These are phyloP conservation scores for Hypomyces perniciosus DNA, from an alignment of 2,329 filamentous ascomycete genomes.

Conservation along the genomic window DNA sequence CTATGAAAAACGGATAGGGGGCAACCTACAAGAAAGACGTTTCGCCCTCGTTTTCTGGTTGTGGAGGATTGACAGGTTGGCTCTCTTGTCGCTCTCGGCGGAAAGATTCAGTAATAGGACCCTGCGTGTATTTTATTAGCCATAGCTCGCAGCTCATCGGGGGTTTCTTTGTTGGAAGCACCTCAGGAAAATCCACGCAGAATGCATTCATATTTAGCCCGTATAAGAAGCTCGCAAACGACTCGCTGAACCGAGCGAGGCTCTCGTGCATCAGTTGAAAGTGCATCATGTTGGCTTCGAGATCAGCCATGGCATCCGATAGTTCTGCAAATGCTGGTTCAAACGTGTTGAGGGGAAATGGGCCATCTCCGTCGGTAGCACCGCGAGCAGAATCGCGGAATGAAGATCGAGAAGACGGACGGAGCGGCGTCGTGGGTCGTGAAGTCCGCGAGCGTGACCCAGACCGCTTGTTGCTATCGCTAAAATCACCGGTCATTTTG, in stretches of 20 bases:
- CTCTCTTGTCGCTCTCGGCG: conserved; percentile 56
- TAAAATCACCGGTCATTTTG: no score
- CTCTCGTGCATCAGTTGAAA: conserved; percentile 91
- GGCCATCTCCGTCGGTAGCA: conserved; percentile 38
- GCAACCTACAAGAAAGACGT: conserved; percentile 73
- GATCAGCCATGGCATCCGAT: conserved; percentile 86
- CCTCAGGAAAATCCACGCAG: conserved; percentile 95
- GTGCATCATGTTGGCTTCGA: conserved; percentile 97
- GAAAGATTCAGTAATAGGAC: conserved; percentile 79
- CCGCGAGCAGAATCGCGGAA: conserved; percentile 65
- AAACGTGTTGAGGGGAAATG: conserved; percentile 71
- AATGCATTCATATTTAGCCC: conserved; percentile 99
- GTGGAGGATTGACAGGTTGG: conserved; percentile 25
- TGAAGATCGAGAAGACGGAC: conserved; percentile 82
- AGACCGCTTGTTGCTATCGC: no score
- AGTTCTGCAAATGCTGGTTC: conserved; percentile 92
- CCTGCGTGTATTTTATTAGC: conserved; percentile 43
- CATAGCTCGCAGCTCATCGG: background rate
- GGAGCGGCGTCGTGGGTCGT: conserved; percentile 84
- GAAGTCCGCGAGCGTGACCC: conserved; percentile 47
- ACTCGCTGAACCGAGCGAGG: conserved; percentile 86
- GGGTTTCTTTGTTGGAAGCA: conserved; percentile 26
- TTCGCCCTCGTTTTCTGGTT: conserved; percentile 50
- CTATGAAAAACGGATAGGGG: background rate
- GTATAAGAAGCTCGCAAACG: conserved; percentile 91